Conservation (phyloP, 305 asterid genomes). For the Stenogyne calaminthoides region DNA sequence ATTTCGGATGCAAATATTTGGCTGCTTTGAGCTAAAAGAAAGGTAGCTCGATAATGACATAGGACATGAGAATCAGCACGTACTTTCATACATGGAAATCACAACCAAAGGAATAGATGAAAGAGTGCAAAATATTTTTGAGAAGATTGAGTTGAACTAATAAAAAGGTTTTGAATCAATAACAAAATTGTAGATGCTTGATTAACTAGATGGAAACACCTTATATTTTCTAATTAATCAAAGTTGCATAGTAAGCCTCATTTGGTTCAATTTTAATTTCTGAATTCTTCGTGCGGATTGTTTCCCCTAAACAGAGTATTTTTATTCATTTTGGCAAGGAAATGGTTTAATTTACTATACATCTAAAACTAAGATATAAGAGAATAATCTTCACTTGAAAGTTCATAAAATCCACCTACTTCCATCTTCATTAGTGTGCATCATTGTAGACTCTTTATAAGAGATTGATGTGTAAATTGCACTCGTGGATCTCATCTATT, state of each 20-base stretch:
- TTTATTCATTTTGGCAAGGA: constrained; percentile 12
- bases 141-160: not conserved
- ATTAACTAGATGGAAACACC: not conserved
- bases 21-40: constrained; percentile 4
- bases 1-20: not conserved
- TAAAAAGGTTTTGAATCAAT: not conserved
- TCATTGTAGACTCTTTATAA: not conserved
- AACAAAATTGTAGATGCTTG: not conserved
- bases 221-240: not conserved
- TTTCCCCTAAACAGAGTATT: not conserved
- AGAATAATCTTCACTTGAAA: not conserved
- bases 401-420: not conserved
- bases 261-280: constrained; percentile 2
- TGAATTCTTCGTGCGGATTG: not conserved
- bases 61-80: not conserved
- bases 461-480: constrained; percentile 1
- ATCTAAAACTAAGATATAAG: not conserved
- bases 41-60: not conserved
- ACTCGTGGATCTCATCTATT: too few species aligned
- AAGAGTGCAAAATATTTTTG: not conserved
- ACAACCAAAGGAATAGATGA: not conserved
- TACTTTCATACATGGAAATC: constrained; percentile 12
- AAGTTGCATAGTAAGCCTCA: not conserved
- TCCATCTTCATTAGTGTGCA: constrained; percentile 8
- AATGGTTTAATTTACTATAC: not conserved